Percentiles rank a stretch among this genome's conserved stretches.
These are phyloP conservation scores for Lachancea sp. DNA, from an alignment of 805 yeast species.

Conservation along the genomic window DNA sequence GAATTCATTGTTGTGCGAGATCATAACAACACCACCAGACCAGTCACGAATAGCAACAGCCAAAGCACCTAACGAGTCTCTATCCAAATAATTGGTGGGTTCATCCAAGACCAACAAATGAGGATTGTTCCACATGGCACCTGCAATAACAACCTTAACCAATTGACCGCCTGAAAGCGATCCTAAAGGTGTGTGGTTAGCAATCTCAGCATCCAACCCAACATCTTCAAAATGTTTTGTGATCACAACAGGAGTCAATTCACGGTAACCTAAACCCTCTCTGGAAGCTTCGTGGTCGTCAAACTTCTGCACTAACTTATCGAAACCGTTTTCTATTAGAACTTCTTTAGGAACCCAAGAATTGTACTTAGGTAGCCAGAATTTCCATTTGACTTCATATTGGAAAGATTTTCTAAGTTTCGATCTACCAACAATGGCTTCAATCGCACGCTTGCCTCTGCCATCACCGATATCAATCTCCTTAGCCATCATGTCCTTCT, in stretches of 20 bases:
- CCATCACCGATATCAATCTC: constrained; percentile 81
- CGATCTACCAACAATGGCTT: constrained; percentile 96
- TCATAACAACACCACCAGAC: constrained; percentile 98
- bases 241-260: constrained; percentile 82
- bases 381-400: constrained; percentile 92
- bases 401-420: constrained; percentile 94
- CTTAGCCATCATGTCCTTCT: constrained; percentile 68
- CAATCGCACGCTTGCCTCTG: constrained; percentile 79
- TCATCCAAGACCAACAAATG: constrained; percentile 93
- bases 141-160: constrained; percentile 97
- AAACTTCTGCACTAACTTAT: constrained; percentile 87
- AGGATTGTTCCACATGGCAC: constrained; percentile 99
- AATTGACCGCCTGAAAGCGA: constrained; percentile 96
- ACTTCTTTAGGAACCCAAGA: constrained; percentile 87
- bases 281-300: constrained; percentile 99
- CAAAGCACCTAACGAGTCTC: constrained; percentile 95
- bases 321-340: constrained; percentile 77
- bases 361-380: constrained; percentile 87
- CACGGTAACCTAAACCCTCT: constrained; percentile 98
- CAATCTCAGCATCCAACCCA: constrained; percentile 96
- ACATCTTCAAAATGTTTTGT: constrained; percentile 96
- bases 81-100: constrained; percentile 96
- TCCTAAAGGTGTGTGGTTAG: constrained; percentile 96
- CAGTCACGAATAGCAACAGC: constrained; percentile 98
- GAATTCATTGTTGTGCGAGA: constrained; percentile 94